Evolutionary conservation across 176 grass and related monocot species (phyloP).

Genomic region (Cymbopogon citratus): DNA sequence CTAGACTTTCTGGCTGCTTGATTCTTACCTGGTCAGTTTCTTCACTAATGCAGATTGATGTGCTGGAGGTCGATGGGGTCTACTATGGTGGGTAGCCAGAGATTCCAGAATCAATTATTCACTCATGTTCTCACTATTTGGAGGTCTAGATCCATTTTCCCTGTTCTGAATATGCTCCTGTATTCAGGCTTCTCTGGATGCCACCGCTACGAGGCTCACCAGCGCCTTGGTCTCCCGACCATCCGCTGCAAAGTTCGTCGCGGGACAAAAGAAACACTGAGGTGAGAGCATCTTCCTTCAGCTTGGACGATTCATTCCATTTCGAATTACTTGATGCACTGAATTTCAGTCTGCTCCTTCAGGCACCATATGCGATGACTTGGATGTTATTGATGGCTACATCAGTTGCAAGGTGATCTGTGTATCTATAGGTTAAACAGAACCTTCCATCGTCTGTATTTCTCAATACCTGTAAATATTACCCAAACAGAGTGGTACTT

Average conservation of each 20-base stretch:
- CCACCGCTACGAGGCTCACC: slow-evolving; percentile 90
- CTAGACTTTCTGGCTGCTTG: background rate
- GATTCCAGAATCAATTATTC: background rate
- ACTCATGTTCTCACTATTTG: background rate
- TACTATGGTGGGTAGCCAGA: slow-evolving; percentile 61
- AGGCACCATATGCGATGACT: slow-evolving; percentile 85
- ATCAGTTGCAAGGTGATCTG: background rate
- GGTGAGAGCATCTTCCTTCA: slow-evolving; percentile 31
- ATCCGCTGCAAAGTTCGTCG: slow-evolving; percentile 88
- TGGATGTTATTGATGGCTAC: background rate
- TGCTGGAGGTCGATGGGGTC: slow-evolving; percentile 83
- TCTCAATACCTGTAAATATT: slow-evolving; percentile 24
- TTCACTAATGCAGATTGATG: slow-evolving; percentile 67
- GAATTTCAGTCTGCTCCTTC: slow-evolving; percentile 10
- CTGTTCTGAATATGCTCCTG: background rate
- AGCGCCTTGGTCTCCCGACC: slow-evolving; percentile 74
- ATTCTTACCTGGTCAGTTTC: slow-evolving; percentile 18
- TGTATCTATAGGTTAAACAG: background rate
- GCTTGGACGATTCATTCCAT: background rate
- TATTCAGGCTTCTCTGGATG: slow-evolving; percentile 92
- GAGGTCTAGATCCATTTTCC: background rate
- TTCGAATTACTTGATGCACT: background rate
- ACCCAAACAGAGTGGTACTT: background rate
- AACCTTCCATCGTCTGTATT: background rate
- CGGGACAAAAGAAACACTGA: slow-evolving; percentile 88